Conservation (phyloP, 2,329 filamentous ascomycete genomes). For the Penicillium crustosum region DNA sequence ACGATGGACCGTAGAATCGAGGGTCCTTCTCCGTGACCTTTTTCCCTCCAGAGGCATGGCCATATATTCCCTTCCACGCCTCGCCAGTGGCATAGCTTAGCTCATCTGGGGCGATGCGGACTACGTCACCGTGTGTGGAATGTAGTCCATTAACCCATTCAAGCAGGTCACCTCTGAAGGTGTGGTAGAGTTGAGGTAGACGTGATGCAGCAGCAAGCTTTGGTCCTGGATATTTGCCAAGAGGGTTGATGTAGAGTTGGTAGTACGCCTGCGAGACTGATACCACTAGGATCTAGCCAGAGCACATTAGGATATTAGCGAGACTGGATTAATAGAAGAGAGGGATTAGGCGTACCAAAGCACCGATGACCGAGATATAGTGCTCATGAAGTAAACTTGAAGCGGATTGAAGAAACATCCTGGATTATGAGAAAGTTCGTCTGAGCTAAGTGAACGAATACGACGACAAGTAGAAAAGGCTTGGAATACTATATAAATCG, state of each 20-base stretch:
- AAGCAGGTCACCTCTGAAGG: background rate
- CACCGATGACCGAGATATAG: background rate
- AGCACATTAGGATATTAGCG: background rate
- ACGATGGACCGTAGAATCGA: background rate
- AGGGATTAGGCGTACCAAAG: background rate
- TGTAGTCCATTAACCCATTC: background rate
- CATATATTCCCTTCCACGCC: background rate
- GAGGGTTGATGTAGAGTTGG: background rate
- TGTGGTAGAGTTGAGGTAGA: background rate
- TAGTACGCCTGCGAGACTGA: background rate
- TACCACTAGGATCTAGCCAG: background rate
- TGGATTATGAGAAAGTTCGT: background rate
- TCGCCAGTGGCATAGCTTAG: background rate
- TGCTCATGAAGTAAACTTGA: background rate
- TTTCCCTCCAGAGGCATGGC: background rate
- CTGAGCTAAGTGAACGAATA: background rate
- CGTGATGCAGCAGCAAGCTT: background rate
- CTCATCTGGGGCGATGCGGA: background rate
- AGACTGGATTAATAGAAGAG: background rate
- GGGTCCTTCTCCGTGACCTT: background rate
- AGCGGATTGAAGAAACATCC: background rate
- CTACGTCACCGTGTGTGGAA: background rate
- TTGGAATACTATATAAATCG: background rate
- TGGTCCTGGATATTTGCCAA: background rate
- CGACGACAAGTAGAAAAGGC: background rate